phyloP scores from a whole-genome alignment of 768 basidiomycete species.

The Tylopilus sp. region DNA sequence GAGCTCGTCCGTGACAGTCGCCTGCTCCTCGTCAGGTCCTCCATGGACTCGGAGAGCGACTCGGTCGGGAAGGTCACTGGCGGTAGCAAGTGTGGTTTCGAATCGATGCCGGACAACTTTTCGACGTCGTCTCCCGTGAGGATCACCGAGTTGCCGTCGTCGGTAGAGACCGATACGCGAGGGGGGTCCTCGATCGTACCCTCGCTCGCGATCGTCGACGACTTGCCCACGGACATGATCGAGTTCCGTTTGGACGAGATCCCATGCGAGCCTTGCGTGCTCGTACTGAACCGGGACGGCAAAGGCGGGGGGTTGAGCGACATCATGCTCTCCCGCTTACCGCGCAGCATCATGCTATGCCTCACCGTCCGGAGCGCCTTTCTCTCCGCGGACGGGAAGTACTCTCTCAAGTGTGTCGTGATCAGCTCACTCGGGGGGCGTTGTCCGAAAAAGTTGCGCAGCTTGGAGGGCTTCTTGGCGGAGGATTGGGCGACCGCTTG shows the following conservation, averaged over 20 bases:
- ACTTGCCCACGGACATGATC: slow-evolving; percentile 35
- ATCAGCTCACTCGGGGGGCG: slow-evolving; percentile 97
- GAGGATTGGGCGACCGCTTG: slow-evolving; percentile 15
- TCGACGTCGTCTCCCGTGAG: slow-evolving; percentile 50
- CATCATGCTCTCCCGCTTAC: slow-evolving; percentile 44
- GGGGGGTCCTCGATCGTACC: slow-evolving; percentile 51
- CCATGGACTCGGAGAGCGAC: slow-evolving; percentile 77
- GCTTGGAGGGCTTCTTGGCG: slow-evolving; percentile 55
- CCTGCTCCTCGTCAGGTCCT: slow-evolving; percentile 41
- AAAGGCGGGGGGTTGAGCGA: slow-evolving; percentile 40
- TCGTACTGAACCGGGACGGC: slow-evolving; percentile 39
- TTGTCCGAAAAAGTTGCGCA: slow-evolving; percentile 97
- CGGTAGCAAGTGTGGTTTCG: slow-evolving; percentile 62
- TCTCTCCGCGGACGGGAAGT: slow-evolving; percentile 92
- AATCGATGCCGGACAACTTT: slow-evolving; percentile 23
- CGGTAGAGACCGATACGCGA: slow-evolving; percentile 70
- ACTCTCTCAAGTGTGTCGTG: slow-evolving; percentile 89
- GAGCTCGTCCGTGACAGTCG: slow-evolving; percentile 46
- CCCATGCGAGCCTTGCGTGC: slow-evolving; percentile 37
- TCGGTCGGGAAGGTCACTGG: slow-evolving; percentile 77
- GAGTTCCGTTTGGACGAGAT: slow-evolving; percentile 48
- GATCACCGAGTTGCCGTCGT: slow-evolving; percentile 65
- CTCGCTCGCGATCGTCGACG: slow-evolving; percentile 20
- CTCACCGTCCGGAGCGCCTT: slow-evolving; percentile 86
- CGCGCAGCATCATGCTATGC: slow-evolving; percentile 75